Conservation (phyloP, 1,284 basidiomycete species). For the Puccinia hordei region DNA sequence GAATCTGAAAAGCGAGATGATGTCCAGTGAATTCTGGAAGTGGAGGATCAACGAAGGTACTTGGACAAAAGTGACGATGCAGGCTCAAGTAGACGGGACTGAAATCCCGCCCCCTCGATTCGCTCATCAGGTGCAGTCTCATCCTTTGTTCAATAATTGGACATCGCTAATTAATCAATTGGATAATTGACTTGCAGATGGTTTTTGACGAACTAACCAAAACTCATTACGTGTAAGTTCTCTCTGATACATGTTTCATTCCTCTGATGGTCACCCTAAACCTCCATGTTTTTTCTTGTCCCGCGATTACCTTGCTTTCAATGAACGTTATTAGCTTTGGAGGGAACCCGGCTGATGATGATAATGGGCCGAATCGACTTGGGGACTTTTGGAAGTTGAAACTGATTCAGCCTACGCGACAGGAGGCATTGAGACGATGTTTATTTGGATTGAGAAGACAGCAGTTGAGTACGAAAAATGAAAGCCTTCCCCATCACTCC, state of each 20-base stretch:
- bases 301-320: not conserved
- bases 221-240: conserved; percentile 47
- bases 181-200: conserved; percentile 23
- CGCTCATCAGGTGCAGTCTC: conserved; percentile 44
- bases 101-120: conserved; percentile 39
- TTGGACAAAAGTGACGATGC: conserved; percentile 38
- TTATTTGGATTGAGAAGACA: conserved; percentile 64
- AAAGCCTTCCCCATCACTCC: not conserved
- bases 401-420: conserved; percentile 28
- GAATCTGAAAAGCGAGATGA: conserved; percentile 36
- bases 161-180: conserved; percentile 4
- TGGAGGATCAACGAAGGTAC: conserved; percentile 34
- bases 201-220: conserved; percentile 39
- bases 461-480: conserved; percentile 63
- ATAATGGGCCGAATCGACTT: conserved; percentile 33
- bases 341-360: conserved; percentile 45
- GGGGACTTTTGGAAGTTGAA: conserved; percentile 49
- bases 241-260: not conserved
- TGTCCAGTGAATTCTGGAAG: conserved; percentile 50
- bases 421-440: conserved; percentile 68
- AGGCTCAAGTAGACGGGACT: conserved; percentile 19
- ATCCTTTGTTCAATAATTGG: not conserved
- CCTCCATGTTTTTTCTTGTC: not conserved
- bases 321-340: conserved; percentile 25
- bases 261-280: not conserved